phyloP scores from a whole-genome alignment of 768 basidiomycete species.

The Mrakia frigida region DNA sequence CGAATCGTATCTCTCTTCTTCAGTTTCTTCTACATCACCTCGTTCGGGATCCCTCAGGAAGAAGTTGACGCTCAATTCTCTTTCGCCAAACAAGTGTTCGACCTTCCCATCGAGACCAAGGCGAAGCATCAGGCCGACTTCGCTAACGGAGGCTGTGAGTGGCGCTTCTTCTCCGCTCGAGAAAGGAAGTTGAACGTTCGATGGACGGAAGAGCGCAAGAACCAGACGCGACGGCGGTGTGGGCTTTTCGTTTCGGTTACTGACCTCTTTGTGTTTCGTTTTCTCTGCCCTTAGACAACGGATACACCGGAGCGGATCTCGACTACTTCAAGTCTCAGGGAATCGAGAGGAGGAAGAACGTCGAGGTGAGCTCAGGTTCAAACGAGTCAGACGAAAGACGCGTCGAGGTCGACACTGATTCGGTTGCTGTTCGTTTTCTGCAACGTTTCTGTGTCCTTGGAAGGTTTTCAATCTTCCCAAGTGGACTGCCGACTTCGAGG shows the following conservation, averaged over 20 bases:
- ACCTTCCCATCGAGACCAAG: slow-evolving; percentile 23
- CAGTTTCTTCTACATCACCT: slow-evolving; percentile 25
- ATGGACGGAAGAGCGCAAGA: no score
- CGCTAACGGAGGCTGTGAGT: slow-evolving; percentile 18
- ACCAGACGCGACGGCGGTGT: no score
- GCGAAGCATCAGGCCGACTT: slow-evolving; percentile 21
- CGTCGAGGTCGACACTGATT: no score
- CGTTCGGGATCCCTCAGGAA: slow-evolving; percentile 22
- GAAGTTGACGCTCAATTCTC: slow-evolving; percentile 28
- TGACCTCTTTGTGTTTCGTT: neutral
- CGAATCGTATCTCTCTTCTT: neutral
- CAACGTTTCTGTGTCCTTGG: neutral
- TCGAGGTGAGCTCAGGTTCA: neutral
- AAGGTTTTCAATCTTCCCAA: neutral
- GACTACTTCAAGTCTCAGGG: neutral
- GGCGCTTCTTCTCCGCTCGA: neutral
- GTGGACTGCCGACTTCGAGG: neutral
- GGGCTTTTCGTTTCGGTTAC: no score
- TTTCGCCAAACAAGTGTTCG: slow-evolving; percentile 22
- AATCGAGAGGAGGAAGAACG: slow-evolving; percentile 6
- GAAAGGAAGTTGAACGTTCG: neutral
- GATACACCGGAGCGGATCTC: neutral
- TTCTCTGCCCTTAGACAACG: neutral
- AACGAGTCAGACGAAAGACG: no score
- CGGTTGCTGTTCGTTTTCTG: neutral